phyloP scores from a whole-genome alignment of 2,329 filamentous ascomycete genomes.

The Xylaria multiplex region DNA sequence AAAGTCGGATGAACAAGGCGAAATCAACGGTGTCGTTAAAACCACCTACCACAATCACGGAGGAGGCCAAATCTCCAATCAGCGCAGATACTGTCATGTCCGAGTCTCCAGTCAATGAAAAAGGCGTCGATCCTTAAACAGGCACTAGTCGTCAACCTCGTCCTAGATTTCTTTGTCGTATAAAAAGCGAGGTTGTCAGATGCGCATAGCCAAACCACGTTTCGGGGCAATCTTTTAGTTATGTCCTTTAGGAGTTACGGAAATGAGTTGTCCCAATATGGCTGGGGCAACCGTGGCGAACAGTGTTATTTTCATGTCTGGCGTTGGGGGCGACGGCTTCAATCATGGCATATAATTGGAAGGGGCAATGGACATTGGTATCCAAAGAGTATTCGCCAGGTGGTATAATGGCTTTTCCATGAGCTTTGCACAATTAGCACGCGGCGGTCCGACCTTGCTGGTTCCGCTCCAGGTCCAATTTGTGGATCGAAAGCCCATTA shows the following conservation, averaged over 20 bases:
- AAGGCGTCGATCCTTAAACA: slow-evolving; percentile 40
- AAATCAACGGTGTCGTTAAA: slow-evolving; percentile 55
- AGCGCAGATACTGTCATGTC: slow-evolving; percentile 50
- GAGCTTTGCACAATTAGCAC: slow-evolving; percentile 10
- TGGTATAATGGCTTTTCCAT: slow-evolving; percentile 12
- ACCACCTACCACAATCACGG: slow-evolving; percentile 50
- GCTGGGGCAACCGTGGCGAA: slow-evolving; percentile 15
- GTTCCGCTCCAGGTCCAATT: slow-evolving; percentile 7
- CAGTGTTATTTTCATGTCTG: slow-evolving; percentile 36
- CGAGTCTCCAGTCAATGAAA: slow-evolving; percentile 50
- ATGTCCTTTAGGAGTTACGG: slow-evolving; percentile 31
- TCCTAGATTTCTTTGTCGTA: slow-evolving; percentile 26
- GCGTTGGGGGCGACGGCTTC: slow-evolving; percentile 41
- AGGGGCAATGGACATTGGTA: slow-evolving; percentile 10
- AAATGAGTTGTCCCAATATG: slow-evolving; percentile 21
- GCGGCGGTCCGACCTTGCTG: slow-evolving; percentile 4
- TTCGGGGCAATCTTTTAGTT: slow-evolving; percentile 11
- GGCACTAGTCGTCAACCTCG: background rate
- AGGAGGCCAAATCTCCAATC: slow-evolving; percentile 55
- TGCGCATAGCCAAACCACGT: slow-evolving; percentile 16
- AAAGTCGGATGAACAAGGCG: slow-evolving; percentile 66
- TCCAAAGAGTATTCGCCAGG: slow-evolving; percentile 21
- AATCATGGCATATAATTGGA: slow-evolving; percentile 28
- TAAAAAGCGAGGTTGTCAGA: slow-evolving; percentile 5
- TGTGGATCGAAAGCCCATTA: background rate